Base-by-base conservation (phyloP, 768 basidiomycete genomes). In the Pisolithus albus region DNA sequence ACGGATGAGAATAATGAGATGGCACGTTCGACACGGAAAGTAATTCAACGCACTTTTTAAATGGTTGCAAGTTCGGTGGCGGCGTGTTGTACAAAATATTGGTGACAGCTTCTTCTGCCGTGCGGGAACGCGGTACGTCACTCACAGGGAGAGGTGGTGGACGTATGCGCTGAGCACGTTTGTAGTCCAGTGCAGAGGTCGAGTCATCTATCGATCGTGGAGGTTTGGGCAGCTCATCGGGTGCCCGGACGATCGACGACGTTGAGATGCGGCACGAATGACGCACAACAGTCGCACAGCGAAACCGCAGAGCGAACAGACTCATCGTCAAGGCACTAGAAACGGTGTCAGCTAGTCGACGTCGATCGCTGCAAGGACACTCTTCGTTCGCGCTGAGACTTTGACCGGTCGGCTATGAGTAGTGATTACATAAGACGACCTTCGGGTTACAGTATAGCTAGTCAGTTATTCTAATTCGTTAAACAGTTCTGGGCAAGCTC, bases 81-180 rank as follows among this genome's bases (percentile, higher is more conserved):
- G 91, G 92, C 3, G 93, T 94, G 63, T 97, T 96, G 73, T 97
- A 98, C 13, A 97, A 73, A 60, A 98, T 97, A 63, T 97, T 97
- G 30, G 92, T 94, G 32, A 98, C 95, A 28, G 95, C 92, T 70
- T 98, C 92, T 67, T 96, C 93, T 18, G 94, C 94, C 9, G 79
- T 86, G 45, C 92, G 81, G 11, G 81, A 75, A 47, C 89, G 80
- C 3, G 91, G 92, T n/a, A 88, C 68, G 62, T 94, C 90, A 66
- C 84, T 89, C 10, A 80, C 77, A 0, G 93, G 93, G 15, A 96
- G 77, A 16, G 91, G 89, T 2, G 92, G 92, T 6, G 92, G 91
- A 23, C 84, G 74, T 50, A 73, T 72, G 52, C 77, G 76, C 54
- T 91, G 88, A 7, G 77, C 66, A 32, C 74, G 76, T 71, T 94